Evolutionary conservation across 2,329 filamentous ascomycete genomes (phyloP).

Genomic region (Periconia macrospinosa): DNA sequence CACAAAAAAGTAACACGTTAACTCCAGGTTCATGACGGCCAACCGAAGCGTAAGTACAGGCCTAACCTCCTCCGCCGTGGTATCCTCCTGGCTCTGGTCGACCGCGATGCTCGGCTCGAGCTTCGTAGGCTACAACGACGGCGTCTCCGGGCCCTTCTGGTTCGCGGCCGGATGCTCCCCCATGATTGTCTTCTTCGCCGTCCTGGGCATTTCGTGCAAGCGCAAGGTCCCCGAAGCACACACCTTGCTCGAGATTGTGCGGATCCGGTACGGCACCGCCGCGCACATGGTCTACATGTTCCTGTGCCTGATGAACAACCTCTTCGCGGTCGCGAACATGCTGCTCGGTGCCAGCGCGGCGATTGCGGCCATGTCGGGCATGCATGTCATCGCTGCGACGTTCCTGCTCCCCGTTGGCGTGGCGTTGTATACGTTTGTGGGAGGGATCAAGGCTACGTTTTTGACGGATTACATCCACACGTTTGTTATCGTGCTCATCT

Average conservation of each 20-base stretch:
- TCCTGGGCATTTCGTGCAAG: constrained; percentile 33
- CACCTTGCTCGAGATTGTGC: constrained; percentile 68
- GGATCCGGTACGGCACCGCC: constrained; percentile 71
- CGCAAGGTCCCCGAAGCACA: constrained; percentile 23
- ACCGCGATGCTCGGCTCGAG: constrained; percentile 56
- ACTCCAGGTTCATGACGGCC: constrained; percentile 34
- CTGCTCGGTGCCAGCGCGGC: constrained; percentile 79
- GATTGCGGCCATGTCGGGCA: constrained; percentile 58
- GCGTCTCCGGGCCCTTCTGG: constrained; percentile 60
- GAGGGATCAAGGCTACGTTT: constrained; percentile 29
- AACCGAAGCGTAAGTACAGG: constrained; percentile 25
- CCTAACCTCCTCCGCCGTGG: constrained; percentile 20
- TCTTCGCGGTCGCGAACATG: constrained; percentile 79
- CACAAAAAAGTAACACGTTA: background rate
- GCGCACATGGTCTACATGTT: constrained; percentile 77
- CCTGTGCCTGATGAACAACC: constrained; percentile 77
- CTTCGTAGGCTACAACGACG: constrained; percentile 54
- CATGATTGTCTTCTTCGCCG: constrained; percentile 59
- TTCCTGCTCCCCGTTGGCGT: constrained; percentile 46
- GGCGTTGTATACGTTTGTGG: constrained; percentile 25
- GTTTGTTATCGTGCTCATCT: constrained; percentile 56
- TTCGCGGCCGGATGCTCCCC: constrained; percentile 57
- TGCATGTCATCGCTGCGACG: constrained; percentile 44
- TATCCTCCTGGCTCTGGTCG: constrained; percentile 12
- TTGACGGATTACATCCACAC: constrained; percentile 61